Percentiles rank a stretch among this genome's conserved stretches.
Evolutionary conservation across 1,139 yeast species (phyloP).

Genomic region (Suhomyces ambrosiae): DNA sequence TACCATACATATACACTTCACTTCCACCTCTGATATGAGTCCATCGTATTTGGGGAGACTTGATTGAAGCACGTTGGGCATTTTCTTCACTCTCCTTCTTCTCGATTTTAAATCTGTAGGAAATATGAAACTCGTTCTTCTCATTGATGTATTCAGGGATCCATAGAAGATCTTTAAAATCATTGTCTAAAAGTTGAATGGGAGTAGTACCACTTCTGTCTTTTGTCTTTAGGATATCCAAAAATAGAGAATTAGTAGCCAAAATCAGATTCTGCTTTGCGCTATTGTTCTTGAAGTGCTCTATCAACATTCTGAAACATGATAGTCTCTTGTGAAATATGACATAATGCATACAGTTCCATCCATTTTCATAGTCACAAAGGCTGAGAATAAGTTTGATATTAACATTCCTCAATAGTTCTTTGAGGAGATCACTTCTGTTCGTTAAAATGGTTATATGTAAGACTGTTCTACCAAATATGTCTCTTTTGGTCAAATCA

Average conservation of each 20-base stretch:
- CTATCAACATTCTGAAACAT: constrained; percentile 55
- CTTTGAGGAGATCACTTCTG: constrained; percentile 46
- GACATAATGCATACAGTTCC: constrained; percentile 79
- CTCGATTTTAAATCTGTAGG: constrained; percentile 22
- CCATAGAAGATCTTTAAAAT: constrained; percentile 43
- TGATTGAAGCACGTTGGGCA: constrained; percentile 7
- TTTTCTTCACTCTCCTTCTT: constrained; percentile 10
- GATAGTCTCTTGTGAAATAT: constrained; percentile 59
- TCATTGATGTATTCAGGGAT: constrained; percentile 49
- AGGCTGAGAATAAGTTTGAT: constrained; percentile 37
- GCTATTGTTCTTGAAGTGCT: constrained; percentile 24
- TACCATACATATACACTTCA: constrained; percentile 64
- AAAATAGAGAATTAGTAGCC: constrained; percentile 21
- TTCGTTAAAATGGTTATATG: constrained; percentile 62
- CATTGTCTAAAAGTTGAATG: constrained; percentile 54
- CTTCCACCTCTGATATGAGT: constrained; percentile 53
- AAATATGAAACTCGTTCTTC: constrained; percentile 24
- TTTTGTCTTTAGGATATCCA: constrained; percentile 52
- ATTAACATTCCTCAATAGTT: constrained; percentile 51
- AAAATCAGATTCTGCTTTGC: constrained; percentile 20
- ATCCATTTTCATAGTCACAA: constrained; percentile 75
- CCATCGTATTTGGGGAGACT: constrained; percentile 25
- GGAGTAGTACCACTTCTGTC: constrained; percentile 74
- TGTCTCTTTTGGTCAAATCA: constrained; percentile 58
- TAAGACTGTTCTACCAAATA: constrained; percentile 71